These are phyloP conservation scores for Cryptosporidium muris DNA, from an alignment of 169 alveolate species.

Conservation along the genomic window DNA sequence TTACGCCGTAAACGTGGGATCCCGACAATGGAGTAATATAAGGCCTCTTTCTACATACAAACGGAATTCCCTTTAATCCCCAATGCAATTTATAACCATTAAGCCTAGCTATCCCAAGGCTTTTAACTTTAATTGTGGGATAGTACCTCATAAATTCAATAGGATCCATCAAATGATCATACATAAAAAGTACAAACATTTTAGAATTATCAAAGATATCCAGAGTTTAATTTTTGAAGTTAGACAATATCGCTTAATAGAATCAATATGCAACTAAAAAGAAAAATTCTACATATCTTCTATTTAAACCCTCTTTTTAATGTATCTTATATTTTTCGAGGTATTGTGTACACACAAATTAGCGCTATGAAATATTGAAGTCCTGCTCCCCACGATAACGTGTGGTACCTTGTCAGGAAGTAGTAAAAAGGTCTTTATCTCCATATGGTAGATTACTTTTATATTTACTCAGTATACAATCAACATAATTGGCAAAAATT, in stretches of 20 bases:
- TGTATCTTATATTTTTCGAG: too few species aligned
- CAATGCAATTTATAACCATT: conserved; percentile 24
- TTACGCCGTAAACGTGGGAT: conserved; percentile 18
- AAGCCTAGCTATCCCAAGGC: conserved; percentile 23
- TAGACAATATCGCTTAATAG: too few species aligned
- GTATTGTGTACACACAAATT: too few species aligned
- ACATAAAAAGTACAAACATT: conserved; percentile 25
- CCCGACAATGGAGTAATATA: neutral
- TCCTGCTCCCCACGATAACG: too few species aligned
- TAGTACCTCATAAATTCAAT: conserved; percentile 22
- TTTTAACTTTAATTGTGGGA: conserved; percentile 18
- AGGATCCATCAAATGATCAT: conserved; percentile 66
- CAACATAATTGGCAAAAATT: conserved; percentile 14
- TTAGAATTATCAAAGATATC: neutral
- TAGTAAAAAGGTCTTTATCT: neutral
- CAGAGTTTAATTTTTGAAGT: too few species aligned
- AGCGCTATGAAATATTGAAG: too few species aligned
- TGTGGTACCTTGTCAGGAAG: neutral
- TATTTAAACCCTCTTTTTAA: too few species aligned
- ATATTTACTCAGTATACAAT: conserved; percentile 8
- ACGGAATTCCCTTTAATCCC: conserved; percentile 51
- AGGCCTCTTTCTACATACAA: conserved; percentile 64
- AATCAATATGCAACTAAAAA: too few species aligned
- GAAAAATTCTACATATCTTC: too few species aligned
- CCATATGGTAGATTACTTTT: neutral